Percentiles rank a stretch among this genome's conserved stretches.
These are phyloP conservation scores for Haematococcus sp. DNA, from an alignment of 139 green algal genomes.

Conservation along the genomic window DNA sequence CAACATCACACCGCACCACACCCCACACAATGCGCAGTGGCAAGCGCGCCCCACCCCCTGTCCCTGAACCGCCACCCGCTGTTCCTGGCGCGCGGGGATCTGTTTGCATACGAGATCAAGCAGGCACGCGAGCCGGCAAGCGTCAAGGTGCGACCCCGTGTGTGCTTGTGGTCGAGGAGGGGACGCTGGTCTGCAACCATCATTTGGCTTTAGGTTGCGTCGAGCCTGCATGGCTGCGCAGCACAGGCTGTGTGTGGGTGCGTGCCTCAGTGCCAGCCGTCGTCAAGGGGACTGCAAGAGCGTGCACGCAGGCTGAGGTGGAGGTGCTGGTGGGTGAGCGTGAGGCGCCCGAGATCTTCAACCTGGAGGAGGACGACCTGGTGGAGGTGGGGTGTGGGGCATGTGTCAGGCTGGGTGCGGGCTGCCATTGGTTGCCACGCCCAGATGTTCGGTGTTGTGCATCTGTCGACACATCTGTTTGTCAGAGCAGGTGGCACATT, in stretches of 20 bases:
- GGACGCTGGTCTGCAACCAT: not conserved
- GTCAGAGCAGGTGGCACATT: too few relatives aligned
- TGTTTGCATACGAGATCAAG: conserved; percentile 71
- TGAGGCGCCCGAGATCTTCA: conserved; percentile 63
- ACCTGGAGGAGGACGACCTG: conserved; percentile 41
- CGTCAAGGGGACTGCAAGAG: too few relatives aligned
- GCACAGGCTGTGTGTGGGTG: too few relatives aligned
- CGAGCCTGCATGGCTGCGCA: too few relatives aligned
- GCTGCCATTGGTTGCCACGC: too few relatives aligned
- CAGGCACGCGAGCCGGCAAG: conserved; percentile 27
- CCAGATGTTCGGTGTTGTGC: too few relatives aligned
- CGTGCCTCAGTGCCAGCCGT: too few relatives aligned
- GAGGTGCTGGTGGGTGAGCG: conserved; percentile 59
- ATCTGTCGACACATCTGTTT: too few relatives aligned
- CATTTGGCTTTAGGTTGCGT: too few relatives aligned
- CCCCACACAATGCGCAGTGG: conserved; percentile 54
- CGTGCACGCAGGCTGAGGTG: conserved; percentile 27
- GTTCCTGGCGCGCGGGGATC: conserved; percentile 63
- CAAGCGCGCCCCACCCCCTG: conserved; percentile 40
- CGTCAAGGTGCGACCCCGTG: conserved; percentile 28
- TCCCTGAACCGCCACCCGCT: conserved; percentile 52
- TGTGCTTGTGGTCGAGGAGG: not conserved
- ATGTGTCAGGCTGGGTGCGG: too few relatives aligned
- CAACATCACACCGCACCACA: too few relatives aligned
- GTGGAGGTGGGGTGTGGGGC: conserved; percentile 43